These are phyloP conservation scores for Starmera amethionina DNA, from an alignment of 805 yeast species.

Conservation along the genomic window DNA sequence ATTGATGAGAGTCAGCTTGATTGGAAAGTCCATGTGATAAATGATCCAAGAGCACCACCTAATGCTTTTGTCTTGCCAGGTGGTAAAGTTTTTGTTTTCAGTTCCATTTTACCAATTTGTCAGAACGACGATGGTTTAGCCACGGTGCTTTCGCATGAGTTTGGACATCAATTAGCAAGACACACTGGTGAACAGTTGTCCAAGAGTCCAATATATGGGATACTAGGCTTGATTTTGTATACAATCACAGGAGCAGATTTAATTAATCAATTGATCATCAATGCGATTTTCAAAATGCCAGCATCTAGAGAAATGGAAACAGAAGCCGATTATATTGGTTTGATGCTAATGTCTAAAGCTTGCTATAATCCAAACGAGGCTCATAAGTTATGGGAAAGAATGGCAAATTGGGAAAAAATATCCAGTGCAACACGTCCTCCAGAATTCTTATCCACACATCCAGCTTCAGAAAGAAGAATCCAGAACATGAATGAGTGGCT, in stretches of 20 bases:
- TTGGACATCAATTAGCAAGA: conserved; percentile 89
- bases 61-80: conserved; percentile 96
- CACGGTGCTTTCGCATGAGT: conserved; percentile 89
- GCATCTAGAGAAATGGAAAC: conserved; percentile 90
- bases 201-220: conserved; percentile 59
- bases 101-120: conserved; percentile 70
- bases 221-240: conserved; percentile 42
- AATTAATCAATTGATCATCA: conserved; percentile 42
- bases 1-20: conserved; percentile 25
- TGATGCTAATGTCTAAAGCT: conserved; percentile 83
- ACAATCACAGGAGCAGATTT: conserved; percentile 50
- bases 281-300: conserved; percentile 61
- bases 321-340: conserved; percentile 92
- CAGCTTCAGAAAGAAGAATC: conserved; percentile 68
- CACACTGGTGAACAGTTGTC: conserved; percentile 83
- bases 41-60: conserved; percentile 67
- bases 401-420: conserved; percentile 44
- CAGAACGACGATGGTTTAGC: conserved; percentile 84
- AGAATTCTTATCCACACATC: conserved; percentile 82
- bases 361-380: conserved; percentile 78
- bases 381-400: conserved; percentile 71
- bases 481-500: conserved; percentile 60
- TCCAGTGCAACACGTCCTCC: conserved; percentile 22
- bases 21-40: conserved; percentile 79
- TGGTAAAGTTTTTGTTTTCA: conserved; percentile 88